Evolutionary conservation across 371 early-diverging fungal species (phyloP), one percentile per base, ranked within the genome.

Genomic region (Umbelopsis sp.): DNA sequence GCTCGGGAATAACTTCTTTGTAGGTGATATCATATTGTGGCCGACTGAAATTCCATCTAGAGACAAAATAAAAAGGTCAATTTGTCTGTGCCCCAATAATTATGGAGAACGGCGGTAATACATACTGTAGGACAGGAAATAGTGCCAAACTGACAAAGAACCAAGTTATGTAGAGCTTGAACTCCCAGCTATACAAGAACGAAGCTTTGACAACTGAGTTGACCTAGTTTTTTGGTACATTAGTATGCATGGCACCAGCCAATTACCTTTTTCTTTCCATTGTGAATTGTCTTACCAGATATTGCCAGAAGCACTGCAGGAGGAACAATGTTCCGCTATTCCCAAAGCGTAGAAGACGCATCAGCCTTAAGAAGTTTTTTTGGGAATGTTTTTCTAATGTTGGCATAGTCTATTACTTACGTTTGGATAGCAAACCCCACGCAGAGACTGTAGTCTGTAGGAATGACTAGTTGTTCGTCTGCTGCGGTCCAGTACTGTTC

Each of bases 91-190:
- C n/a, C 32, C 41, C 63, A 22, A n/a, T 7, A 2, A 62, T 12
- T 11, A n/a, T 62, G 9, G 8, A 0, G 24, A 22, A 0, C 41
- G n/a, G 14, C 8, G 37, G 22, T 22, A 22, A 0, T 22, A 22
- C 22, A 22, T 71, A 79, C 65, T 80, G 86, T 12, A 85, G 35
- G 3, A 82, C 57, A 12, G 86, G 84, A 57, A 80, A 85, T 22
- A 77, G 50, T 25, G 65, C 65, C 35, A 65, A 50, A 20, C 48
- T 46, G 12, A 44, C 20, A 25, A 38, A 35, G 14, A 57, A 70
- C 72, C 69, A 72, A 22, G 65, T 32, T n/a, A 72, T 50, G 20
- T 72, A 69, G 35, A 64, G n/a, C 25, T 50, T 57, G 44, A 69
- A 72, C 65, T 72, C 72, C 18, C 35, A 57, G 25, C 69, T 69